Base-by-base conservation (phyloP, 441 rosid genomes). In the Croton laevigatus region DNA sequence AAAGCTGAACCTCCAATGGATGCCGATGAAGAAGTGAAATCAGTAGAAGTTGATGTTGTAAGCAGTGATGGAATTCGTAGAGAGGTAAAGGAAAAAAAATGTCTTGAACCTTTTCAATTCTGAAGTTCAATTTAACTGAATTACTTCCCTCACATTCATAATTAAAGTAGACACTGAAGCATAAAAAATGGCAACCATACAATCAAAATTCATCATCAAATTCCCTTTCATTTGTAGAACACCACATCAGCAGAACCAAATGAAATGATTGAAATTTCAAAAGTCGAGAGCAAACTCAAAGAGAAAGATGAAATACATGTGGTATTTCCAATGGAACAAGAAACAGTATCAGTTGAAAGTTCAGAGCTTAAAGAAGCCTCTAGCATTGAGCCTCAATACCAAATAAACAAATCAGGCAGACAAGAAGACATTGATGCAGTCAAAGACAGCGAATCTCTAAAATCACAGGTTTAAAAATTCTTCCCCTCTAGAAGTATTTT, bases 371-470 rank as follows among this genome's bases (percentile, higher is more conserved):
- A n/a, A 19, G n/a, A 73, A 37, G 65, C 51, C 71, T 52, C 72
- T 38, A 58, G 72, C 13, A 32, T 46, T 48, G 70, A 80, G 80
- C 40, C 77, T 42, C 70, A 73, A 71, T 79, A 78, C 59, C 71
- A 48, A 54, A 48, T 48, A 64, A 58, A 77, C 63, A 76, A 80
- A 76, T 77, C 42, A 65, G 53, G 57, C 48, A 53, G 53, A 66
- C 27, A 45, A 32, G n/a, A 9, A 0, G 48, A 66, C 7, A 12
- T 44, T 8, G 60, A 51, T 37, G 8, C 49, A 52, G n/a, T 66
- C 19, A 42, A 3, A 51, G 49, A 51, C 5, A 6, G 9, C 4
- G 59, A 34, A 20, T 19, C 20, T 36, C 49, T 48, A 36, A 52
- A 36, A 66, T n/a, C n/a, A n/a, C 5, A 66, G 70, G 70, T 66